Percentiles rank a stretch among this genome's conserved stretches.
phyloP scores from a whole-genome alignment of 2,329 filamentous ascomycete species.

The Orbilia blumenaviensis region DNA sequence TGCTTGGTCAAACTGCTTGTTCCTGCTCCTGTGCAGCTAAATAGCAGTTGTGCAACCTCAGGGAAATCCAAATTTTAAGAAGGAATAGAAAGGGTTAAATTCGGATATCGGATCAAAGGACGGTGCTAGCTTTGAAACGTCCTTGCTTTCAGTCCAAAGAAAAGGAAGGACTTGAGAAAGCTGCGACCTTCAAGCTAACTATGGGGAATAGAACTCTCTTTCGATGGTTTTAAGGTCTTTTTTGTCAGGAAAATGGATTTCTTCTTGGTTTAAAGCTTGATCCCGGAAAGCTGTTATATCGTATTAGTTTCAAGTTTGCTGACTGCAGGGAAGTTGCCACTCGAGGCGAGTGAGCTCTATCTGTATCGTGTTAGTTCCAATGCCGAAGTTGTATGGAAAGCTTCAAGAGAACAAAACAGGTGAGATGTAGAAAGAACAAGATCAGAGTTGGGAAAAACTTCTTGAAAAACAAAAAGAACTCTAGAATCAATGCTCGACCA shows the following conservation, averaged over 20 bases:
- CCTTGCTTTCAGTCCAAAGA: no score
- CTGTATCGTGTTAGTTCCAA: not conserved
- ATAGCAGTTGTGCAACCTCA: no score
- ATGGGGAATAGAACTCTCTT: not conserved
- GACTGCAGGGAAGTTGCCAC: constrained; percentile 26
- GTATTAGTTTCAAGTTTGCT: constrained; percentile 36
- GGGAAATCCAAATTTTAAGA: constrained; percentile 29
- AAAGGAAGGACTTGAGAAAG: constrained; percentile 9
- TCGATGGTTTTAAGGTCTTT: no score
- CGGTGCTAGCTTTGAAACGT: no score
- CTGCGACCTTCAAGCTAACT: not conserved
- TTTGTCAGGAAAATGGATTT: not conserved
- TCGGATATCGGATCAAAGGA: not conserved
- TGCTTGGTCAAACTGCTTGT: not conserved
- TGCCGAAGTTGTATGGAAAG: not conserved
- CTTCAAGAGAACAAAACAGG: not conserved
- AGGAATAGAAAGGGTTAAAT: not conserved
- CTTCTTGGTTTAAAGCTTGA: constrained; percentile 25
- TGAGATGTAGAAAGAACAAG: not conserved
- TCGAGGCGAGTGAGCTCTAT: not conserved
- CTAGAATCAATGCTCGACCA: not conserved
- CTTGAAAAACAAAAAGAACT: no score
- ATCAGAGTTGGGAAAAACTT: constrained; percentile 18
- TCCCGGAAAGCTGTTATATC: constrained; percentile 23
- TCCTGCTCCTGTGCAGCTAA: constrained; percentile 37